phyloP scores from a whole-genome alignment of 2,329 filamentous ascomycete genomes.

The Colletotrichum tropicale region DNA sequence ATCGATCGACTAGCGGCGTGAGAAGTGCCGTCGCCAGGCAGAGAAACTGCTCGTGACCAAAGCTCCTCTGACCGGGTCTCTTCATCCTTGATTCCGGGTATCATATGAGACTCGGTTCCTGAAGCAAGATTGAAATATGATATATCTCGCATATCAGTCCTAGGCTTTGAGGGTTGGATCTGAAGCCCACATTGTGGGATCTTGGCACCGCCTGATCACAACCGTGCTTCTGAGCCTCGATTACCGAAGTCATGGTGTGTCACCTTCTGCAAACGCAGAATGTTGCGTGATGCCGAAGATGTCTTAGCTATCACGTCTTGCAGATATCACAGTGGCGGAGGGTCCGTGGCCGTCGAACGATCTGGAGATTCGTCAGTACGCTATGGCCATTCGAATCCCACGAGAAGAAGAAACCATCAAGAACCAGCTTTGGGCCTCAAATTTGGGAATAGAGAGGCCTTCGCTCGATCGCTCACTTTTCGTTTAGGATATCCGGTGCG shows the following conservation, averaged over 20 bases:
- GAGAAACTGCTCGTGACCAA: not conserved
- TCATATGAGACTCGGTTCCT: not conserved
- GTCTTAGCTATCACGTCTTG: not conserved
- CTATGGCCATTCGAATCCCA: not conserved
- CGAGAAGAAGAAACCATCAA: constrained; percentile 2
- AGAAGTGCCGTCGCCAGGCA: not conserved
- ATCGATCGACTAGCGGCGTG: not conserved
- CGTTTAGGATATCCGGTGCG: not conserved
- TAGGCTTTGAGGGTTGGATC: not conserved
- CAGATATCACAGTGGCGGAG: not conserved
- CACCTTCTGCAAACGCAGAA: not conserved
- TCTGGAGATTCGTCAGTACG: not conserved
- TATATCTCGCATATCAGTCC: not conserved
- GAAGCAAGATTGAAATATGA: not conserved
- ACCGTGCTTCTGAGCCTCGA: not conserved
- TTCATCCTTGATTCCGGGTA: not conserved
- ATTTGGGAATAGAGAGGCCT: not conserved
- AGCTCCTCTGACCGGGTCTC: not conserved
- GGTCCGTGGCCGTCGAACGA: not conserved
- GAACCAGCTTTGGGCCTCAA: not conserved
- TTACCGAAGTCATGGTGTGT: not conserved
- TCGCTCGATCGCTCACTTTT: not conserved
- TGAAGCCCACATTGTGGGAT: not conserved
- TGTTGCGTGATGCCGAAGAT: not conserved
- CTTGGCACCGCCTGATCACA: not conserved